Evolutionary conservation across 495 filamentous ascomycete genomes (phyloP), one percentile per base, ranked within the genome.

Genomic region (Haplographium delicatum): DNA sequence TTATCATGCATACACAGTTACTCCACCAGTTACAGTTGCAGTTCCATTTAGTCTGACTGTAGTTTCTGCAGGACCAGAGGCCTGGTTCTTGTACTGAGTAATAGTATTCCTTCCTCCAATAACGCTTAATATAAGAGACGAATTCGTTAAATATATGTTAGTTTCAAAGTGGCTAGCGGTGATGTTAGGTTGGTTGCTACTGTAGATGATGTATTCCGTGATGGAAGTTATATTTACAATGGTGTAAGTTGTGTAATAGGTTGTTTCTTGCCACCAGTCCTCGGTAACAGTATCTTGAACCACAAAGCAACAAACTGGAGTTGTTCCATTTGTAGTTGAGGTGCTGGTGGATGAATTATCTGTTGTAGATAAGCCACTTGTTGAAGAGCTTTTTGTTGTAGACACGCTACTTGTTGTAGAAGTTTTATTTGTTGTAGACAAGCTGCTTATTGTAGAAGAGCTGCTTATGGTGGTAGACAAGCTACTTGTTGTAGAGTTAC

Each of bases 251-350:
- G 41, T 31, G 24, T 10, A 19, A 2, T 20, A 20, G 18, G 7
- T 24, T 10, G 37, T 42, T 31, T 30, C 16, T 45, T 40, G 38
- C 53, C 53, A 56, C 15, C 20, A 56, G 3, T 24, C 16, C 16
- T 47, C 53, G 13, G 19, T 56, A 8, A 56, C 23, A 5, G 41
- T 47, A 16, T 56, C 53, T 46, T 56, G 53, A 5, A 56, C 37
- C 9, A 51, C 26, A 19, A 51, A 56, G 33, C 53, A 56, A 34
- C 53, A 56, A 19, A 35, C 20, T 42, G 43, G 15, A 3, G 20
- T 41, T 19, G 1, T 23, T 13, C 33, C n/a, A n/a, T n/a, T n/a
- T n/a, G n/a, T n/a, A n/a, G n/a, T n/a, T n/a, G n/a, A n/a, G n/a
- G n/a, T n/a, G n/a, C n/a, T n/a, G n/a, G n/a, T n/a, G n/a, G n/a